Conservation (phyloP, 192 early-diverging fungal genomes). For the Umbelopsis vinacea region DNA sequence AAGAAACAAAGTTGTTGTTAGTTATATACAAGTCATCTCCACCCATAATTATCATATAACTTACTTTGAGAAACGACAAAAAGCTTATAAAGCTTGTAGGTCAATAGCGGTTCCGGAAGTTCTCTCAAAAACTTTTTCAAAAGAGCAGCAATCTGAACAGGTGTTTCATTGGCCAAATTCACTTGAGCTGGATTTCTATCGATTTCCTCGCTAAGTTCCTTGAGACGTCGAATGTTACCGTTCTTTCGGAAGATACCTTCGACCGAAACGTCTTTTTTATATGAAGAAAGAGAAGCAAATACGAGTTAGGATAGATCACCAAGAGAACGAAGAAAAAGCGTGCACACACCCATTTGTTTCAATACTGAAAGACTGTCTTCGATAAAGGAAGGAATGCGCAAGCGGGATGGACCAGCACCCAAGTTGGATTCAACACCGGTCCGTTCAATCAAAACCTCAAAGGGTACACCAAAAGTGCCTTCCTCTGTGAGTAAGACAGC, state of each 20-base stretch:
- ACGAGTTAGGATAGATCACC: slow-evolving; percentile 11
- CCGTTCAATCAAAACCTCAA: slow-evolving; percentile 84
- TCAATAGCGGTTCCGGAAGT: slow-evolving; percentile 93
- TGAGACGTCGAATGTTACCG: slow-evolving; percentile 92
- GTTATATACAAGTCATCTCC: slow-evolving; percentile 67
- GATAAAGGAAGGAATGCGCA: slow-evolving; percentile 85
- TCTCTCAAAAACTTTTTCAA: slow-evolving; percentile 98
- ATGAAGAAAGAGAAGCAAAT: neutral
- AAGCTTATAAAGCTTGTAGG: slow-evolving; percentile 83
- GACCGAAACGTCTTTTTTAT: slow-evolving; percentile 70
- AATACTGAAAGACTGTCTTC: slow-evolving; percentile 78
- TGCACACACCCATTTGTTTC: slow-evolving; percentile 66
- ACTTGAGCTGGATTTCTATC: slow-evolving; percentile 83
- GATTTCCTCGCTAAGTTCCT: slow-evolving; percentile 80
- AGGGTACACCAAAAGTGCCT: slow-evolving; percentile 90
- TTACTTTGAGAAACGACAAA: slow-evolving; percentile 81
- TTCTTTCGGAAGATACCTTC: slow-evolving; percentile 99
- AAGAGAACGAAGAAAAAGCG: neutral
- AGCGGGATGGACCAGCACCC: slow-evolving; percentile 64
- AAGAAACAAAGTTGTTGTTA: slow-evolving; percentile 55
- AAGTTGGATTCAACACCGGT: slow-evolving; percentile 83
- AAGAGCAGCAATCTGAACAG: slow-evolving; percentile 93
- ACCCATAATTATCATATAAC: slow-evolving; percentile 43
- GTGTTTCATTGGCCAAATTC: slow-evolving; percentile 72
- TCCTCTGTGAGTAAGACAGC: slow-evolving; percentile 34